phyloP scores from a whole-genome alignment of 1,139 yeast species.

The Lizanozyma gosingica region DNA sequence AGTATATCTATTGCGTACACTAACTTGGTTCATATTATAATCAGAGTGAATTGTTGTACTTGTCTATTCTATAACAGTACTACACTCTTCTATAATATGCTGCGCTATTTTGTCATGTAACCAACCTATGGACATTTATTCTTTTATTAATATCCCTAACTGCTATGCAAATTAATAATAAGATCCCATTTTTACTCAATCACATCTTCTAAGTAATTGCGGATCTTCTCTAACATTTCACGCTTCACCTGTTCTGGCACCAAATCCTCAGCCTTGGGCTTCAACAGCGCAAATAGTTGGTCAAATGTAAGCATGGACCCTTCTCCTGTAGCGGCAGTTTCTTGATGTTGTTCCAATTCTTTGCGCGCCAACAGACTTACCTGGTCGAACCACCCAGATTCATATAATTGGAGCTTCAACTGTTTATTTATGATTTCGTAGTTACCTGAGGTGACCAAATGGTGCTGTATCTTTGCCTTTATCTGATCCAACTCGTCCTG shows the following conservation, averaged over 20 bases:
- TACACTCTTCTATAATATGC: too few relatives aligned
- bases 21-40: too few relatives aligned
- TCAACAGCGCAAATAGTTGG: conserved; percentile 42
- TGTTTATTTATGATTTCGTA: conserved; percentile 60
- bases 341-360: conserved; percentile 23
- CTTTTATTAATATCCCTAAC: too few relatives aligned
- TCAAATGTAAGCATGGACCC: conserved; percentile 38
- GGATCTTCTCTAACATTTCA: conserved; percentile 50
- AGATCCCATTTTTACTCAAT: conserved; percentile 20
- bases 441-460: conserved; percentile 69
- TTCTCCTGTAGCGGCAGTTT: conserved; percentile 27
- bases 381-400: conserved; percentile 83
- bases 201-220: conserved; percentile 50
- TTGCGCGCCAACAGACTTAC: conserved; percentile 48
- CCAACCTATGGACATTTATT: too few relatives aligned
- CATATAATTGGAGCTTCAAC: conserved; percentile 55
- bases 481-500: conserved; percentile 41
- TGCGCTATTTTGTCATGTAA: too few relatives aligned
- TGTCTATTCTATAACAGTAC: too few relatives aligned
- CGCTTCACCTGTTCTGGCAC: conserved; percentile 60
- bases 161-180: too few relatives aligned
- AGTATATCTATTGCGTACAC: too few relatives aligned
- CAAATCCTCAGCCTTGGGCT: conserved; percentile 58
- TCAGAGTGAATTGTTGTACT: too few relatives aligned
- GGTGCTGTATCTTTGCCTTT: conserved; percentile 58